phyloP scores from a whole-genome alignment of 768 basidiomycete genomes.

The Termitomyces eurrhizus region DNA sequence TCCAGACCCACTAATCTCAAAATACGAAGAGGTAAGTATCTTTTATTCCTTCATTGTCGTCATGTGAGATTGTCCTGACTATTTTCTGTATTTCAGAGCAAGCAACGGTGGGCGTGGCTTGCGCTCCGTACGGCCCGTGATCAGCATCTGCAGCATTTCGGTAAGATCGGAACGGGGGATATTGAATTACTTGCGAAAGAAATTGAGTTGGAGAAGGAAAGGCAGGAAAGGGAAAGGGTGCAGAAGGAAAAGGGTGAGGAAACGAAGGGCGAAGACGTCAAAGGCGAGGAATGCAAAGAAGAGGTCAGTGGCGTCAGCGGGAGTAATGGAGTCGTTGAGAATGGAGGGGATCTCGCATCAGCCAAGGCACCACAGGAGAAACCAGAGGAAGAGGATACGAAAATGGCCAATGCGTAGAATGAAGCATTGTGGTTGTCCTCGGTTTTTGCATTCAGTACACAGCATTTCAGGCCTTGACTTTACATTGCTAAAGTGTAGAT shows the following conservation, averaged over 20 bases:
- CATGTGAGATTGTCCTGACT: slow-evolving; percentile 4
- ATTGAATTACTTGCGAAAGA: slow-evolving; percentile 48
- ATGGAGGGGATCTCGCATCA: slow-evolving; percentile 27
- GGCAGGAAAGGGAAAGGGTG: slow-evolving; percentile 35
- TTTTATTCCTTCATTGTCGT: slow-evolving; percentile 3
- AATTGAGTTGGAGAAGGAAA: slow-evolving; percentile 50
- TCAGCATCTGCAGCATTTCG: slow-evolving; percentile 69
- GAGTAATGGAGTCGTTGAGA: slow-evolving; percentile 20
- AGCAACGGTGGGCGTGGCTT: slow-evolving; percentile 77
- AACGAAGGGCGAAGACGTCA: slow-evolving; percentile 4
- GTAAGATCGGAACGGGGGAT: slow-evolving; percentile 80
- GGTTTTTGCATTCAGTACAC: neutral
- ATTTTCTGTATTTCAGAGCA: slow-evolving; percentile 45
- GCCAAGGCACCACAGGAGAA: slow-evolving; percentile 15
- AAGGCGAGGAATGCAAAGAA: slow-evolving; percentile 2
- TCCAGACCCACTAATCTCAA: slow-evolving; percentile 47
- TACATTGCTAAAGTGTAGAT: too few species aligned
- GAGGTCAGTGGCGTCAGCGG: slow-evolving; percentile 18
- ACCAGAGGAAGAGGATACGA: slow-evolving; percentile 39
- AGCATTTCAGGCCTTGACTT: neutral
- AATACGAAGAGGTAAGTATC: slow-evolving; percentile 59
- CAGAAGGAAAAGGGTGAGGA: slow-evolving; percentile 33
- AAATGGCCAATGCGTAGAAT: slow-evolving; percentile 38
- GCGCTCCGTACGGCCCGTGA: slow-evolving; percentile 75
- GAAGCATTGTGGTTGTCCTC: neutral